phyloP scores from a whole-genome alignment of 208 protist species.

The Phytomonas francai region DNA sequence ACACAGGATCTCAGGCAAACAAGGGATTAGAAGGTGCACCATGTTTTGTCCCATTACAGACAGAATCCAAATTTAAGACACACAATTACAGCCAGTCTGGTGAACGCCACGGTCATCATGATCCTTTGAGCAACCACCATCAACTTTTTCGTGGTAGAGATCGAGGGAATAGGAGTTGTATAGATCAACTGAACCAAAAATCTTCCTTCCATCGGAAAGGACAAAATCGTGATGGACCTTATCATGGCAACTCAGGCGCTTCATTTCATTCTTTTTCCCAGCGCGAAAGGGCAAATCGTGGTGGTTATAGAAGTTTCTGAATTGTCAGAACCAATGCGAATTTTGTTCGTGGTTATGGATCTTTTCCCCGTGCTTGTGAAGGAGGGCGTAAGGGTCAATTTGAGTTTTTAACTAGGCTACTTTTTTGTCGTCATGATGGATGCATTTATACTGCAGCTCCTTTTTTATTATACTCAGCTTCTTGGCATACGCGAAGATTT shows the following conservation, averaged over 20 bases:
- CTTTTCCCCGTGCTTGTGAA: not conserved
- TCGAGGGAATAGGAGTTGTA: not conserved
- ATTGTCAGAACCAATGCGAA: not conserved
- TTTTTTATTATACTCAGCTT: no score
- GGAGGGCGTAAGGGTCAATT: not conserved
- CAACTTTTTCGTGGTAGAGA: not conserved
- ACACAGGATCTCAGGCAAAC: constrained; percentile 37
- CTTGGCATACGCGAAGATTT: no score
- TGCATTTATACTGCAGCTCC: no score
- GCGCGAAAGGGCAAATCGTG: not conserved
- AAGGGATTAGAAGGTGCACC: constrained; percentile 56
- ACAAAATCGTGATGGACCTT: not conserved
- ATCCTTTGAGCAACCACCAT: not conserved
- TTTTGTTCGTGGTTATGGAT: not conserved
- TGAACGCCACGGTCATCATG: not conserved
- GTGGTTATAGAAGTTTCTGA: not conserved
- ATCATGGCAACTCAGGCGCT: not conserved
- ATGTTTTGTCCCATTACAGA: constrained; percentile 54
- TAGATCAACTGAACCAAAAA: constrained; percentile 9
- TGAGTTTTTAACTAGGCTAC: not conserved
- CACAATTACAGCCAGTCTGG: not conserved
- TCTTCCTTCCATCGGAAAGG: constrained; percentile 1
- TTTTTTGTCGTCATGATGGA: not conserved
- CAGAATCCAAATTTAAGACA: constrained; percentile 8
- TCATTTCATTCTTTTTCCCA: constrained; percentile 11